Evolutionary conservation across 345 rosid genomes (phyloP).

Genomic region (Orychophragmus violaceus): DNA sequence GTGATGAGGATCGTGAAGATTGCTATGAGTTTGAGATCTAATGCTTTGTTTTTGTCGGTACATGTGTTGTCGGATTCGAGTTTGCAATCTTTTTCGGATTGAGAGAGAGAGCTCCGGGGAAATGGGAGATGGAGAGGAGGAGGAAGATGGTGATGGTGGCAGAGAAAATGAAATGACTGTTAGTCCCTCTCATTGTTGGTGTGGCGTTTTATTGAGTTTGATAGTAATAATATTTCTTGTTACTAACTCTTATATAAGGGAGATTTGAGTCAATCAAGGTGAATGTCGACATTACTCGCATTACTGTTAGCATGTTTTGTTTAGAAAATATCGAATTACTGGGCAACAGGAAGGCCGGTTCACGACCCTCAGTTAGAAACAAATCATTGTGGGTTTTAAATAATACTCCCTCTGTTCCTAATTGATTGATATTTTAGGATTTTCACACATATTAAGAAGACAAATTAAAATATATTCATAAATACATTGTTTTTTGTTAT

Average conservation of each 20-base stretch:
- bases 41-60: constrained; percentile 24
- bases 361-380: too few species aligned
- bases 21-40: constrained; percentile 34
- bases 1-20: constrained; percentile 47
- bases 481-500: too few species aligned
- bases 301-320: neutral
- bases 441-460: too few species aligned
- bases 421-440: too few species aligned
- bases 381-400: too few species aligned
- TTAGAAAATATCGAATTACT: neutral
- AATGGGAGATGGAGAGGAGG: constrained; percentile 9
- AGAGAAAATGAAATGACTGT: neutral
- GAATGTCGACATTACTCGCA: neutral
- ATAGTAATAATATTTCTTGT: neutral
- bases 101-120: constrained; percentile 24
- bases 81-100: constrained; percentile 18
- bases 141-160: neutral
- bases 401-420: too few species aligned
- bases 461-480: too few species aligned
- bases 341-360: neutral
- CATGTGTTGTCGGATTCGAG: constrained; percentile 22
- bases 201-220: neutral
- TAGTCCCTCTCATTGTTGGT: neutral
- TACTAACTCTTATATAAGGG: neutral
- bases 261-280: neutral